phyloP scores from a whole-genome alignment of 2,329 filamentous ascomycete species.

The Aspergillus sclerotialis region DNA sequence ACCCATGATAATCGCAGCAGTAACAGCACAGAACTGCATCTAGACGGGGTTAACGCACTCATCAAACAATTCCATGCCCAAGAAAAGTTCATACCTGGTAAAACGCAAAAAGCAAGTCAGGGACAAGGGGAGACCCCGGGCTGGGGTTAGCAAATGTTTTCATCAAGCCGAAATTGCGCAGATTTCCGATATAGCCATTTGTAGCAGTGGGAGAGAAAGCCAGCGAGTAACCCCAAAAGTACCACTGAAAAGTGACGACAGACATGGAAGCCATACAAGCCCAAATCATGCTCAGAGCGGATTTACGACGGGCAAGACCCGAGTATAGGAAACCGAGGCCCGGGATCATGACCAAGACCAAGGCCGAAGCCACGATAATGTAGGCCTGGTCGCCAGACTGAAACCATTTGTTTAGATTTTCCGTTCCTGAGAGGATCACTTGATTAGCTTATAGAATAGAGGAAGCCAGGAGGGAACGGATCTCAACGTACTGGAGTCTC shows the following conservation, averaged over 20 bases:
- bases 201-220: conserved; percentile 77
- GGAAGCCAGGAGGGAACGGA: too few relatives aligned
- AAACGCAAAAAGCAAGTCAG: conserved; percentile 86
- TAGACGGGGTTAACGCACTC: too few relatives aligned
- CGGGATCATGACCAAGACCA: conserved; percentile 95
- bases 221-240: conserved; percentile 97
- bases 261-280: conserved; percentile 91
- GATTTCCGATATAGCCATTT: conserved; percentile 86
- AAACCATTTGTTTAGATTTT: conserved; percentile 96
- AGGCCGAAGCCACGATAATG: conserved; percentile 81
- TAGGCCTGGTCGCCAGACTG: conserved; percentile 86
- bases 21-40: conserved; percentile 97
- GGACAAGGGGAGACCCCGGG: conserved; percentile 78
- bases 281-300: conserved; percentile 94
- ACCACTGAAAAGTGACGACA: conserved; percentile 96
- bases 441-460: too few relatives aligned
- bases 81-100: conserved; percentile 74
- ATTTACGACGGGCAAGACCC: conserved; percentile 94
- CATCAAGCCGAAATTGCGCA: conserved; percentile 81
- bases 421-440: too few relatives aligned
- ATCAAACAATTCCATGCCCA: too few relatives aligned
- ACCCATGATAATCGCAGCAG: conserved; percentile 82
- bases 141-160: conserved; percentile 79
- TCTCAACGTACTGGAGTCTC: conserved; percentile 76
- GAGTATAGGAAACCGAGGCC: conserved; percentile 97